These are phyloP conservation scores for Podospora appendiculata DNA, from an alignment of 495 filamentous ascomycete species.

Conservation along the genomic window DNA sequence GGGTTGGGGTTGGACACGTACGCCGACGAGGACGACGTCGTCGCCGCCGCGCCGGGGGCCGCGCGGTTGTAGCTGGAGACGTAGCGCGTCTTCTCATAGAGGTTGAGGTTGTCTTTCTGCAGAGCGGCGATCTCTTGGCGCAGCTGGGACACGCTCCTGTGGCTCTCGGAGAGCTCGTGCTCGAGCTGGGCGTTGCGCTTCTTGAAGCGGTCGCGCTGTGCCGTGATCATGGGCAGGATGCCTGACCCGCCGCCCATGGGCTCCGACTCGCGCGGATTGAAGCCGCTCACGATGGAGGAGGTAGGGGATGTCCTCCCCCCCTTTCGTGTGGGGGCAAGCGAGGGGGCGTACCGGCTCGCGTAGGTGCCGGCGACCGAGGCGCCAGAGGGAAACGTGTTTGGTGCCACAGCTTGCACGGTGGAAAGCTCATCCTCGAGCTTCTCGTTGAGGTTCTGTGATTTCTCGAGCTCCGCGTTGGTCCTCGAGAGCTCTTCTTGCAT, in stretches of 20 bases:
- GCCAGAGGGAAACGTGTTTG: constrained; percentile 75
- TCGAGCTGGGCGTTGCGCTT: constrained; percentile 89
- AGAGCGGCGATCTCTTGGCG: constrained; percentile 86
- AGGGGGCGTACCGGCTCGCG: constrained; percentile 71
- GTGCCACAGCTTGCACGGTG: constrained; percentile 74
- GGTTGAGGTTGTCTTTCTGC: constrained; percentile 90
- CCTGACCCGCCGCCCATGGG: constrained; percentile 76
- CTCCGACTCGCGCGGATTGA: constrained; percentile 67
- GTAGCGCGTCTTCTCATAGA: constrained; percentile 98
- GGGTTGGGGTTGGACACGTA: constrained; percentile 55
- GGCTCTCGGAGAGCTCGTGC: constrained; percentile 75
- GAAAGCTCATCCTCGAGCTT: constrained; percentile 91
- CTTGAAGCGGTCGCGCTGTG: constrained; percentile 97
- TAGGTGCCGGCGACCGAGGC: constrained; percentile 94
- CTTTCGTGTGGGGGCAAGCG: constrained; percentile 52
- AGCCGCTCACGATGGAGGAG: constrained; percentile 94
- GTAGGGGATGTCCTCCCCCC: constrained; percentile 80
- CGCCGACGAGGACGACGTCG: constrained; percentile 61
- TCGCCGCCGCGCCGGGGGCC: constrained; percentile 43
- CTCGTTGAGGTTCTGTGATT: constrained; percentile 71
- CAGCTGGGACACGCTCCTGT: constrained; percentile 74
- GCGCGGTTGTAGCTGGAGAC: constrained; percentile 82
- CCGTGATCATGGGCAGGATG: constrained; percentile 96
- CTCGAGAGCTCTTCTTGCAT: constrained; percentile 77
- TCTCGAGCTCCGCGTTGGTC: constrained; percentile 81